Base-by-base conservation (phyloP, 768 basidiomycete species). In the Phylloporus sp. region DNA sequence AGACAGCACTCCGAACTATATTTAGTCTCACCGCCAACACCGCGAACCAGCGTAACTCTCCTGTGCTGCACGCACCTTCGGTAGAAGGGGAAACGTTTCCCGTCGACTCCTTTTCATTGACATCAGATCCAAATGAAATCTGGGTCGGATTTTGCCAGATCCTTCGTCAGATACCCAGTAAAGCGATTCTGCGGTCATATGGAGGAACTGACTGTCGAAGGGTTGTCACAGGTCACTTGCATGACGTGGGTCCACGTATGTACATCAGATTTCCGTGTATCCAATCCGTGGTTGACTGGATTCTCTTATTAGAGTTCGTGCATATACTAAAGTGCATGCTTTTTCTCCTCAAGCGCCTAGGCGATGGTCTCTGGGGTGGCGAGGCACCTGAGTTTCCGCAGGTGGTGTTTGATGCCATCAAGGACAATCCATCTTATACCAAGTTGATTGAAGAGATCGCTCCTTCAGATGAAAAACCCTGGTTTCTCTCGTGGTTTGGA, bases 341-440 rank as follows among this genome's bases (percentile, higher is more conserved):
- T 9, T 65, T 81, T 36, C 70, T 90, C 24, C 64, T 87, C 27
- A 76, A 79, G 50, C 77, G 82, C 20, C 59, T 84, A 41, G 74
- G 73, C 1, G 54, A 65, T 3, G 59, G 71, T 10, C 62, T 91
- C 13, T 97, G 95, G 94, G 62, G 71, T 17, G 78, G 75, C 23
- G 83, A 88, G 53, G 76, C 77, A 1, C 71, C 79, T 5, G 83
- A 89, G 56, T 88, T 83, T 58, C 84, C 91, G 3, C 78, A 82
- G 54, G 75, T 86, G 28, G 76, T 91, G 7, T 84, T 95, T 56
- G 90, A 89, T 58, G 77, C 84, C 13, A 77, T 97, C 59, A 87
- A 86, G 61, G 83, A 90, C 59, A 97, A 95, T 61, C 61, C 71
- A 3, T 69, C 73, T 6, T 84, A 78, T 58, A 58, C 69, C 27